Conservation (phyloP, 1,284 basidiomycete genomes). For the Hemileia vastatrix region DNA sequence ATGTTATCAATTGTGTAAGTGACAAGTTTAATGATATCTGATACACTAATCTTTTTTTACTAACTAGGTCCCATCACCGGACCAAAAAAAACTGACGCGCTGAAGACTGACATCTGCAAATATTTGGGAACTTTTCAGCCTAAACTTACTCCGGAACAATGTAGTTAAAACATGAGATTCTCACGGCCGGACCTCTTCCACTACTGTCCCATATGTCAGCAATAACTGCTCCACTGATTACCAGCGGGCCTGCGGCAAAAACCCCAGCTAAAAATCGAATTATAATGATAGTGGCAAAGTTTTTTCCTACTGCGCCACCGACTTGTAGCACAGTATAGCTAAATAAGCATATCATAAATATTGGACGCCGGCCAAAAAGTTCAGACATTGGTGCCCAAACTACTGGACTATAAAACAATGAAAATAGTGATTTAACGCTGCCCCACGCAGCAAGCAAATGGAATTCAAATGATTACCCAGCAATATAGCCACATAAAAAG, state of each 20-base stretch:
- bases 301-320: conserved; percentile 57
- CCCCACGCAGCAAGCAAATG: neutral
- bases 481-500: conserved; percentile 17
- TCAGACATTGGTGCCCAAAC: conserved; percentile 54
- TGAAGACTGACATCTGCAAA: conserved; percentile 57
- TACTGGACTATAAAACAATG: neutral
- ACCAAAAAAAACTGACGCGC: conserved; percentile 57
- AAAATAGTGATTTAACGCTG: no score
- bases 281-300: conserved; percentile 57
- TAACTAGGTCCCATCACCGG: conserved; percentile 47
- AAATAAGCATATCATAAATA: conserved; percentile 52
- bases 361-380: conserved; percentile 54
- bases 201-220: conserved; percentile 56
- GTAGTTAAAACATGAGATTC: no score
- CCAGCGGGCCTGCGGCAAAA: conserved; percentile 58
- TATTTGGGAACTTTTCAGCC: no score
- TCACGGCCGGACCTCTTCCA: conserved; percentile 54
- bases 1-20: neutral
- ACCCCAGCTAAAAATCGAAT: conserved; percentile 60
- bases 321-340: conserved; percentile 56
- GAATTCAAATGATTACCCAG: neutral
- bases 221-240: conserved; percentile 56
- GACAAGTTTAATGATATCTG: no score
- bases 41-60: no score
- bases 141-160: no score